These are phyloP conservation scores for Ogataea angusta DNA, from an alignment of 805 yeast genomes.

Conservation along the genomic window DNA sequence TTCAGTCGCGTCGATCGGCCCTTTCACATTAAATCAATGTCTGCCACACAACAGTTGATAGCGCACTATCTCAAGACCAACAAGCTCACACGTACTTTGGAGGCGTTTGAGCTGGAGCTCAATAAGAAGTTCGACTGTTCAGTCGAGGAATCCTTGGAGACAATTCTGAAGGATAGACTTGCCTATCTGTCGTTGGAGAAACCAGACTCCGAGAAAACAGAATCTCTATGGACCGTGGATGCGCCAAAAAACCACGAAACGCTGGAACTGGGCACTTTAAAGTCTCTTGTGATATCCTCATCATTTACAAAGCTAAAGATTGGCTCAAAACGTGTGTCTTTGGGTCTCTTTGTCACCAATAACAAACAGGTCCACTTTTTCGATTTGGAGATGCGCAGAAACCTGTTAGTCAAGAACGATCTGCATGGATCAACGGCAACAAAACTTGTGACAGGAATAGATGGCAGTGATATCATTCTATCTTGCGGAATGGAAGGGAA, in stretches of 20 bases:
- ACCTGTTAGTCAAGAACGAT: conserved; percentile 9
- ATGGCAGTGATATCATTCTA: conserved; percentile 21
- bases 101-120: conserved; percentile 45
- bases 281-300: conserved; percentile 28
- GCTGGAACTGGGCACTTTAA: conserved; percentile 16
- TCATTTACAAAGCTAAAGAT: conserved; percentile 14
- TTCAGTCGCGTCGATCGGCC: conserved; percentile 10
- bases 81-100: conserved; percentile 44
- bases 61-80: conserved; percentile 59
- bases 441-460: conserved; percentile 23
- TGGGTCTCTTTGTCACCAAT: conserved; percentile 28
- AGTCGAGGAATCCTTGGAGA: conserved; percentile 35
- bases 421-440: conserved; percentile 20
- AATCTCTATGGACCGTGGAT: conserved; percentile 29
- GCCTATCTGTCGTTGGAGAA: conserved; percentile 23
- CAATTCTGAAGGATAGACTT: conserved; percentile 35
- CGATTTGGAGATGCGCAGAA: conserved; percentile 21
- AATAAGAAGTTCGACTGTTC: conserved; percentile 31
- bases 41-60: conserved; percentile 35
- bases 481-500: conserved; percentile 35
- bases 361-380: conserved; percentile 26
- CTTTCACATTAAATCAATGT: not conserved
- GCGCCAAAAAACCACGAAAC: conserved; percentile 13
- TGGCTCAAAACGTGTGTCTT: not conserved
- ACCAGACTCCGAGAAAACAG: conserved; percentile 12